phyloP scores from a whole-genome alignment of 1,284 basidiomycete species.

The Papiliotrema laurentii region DNA sequence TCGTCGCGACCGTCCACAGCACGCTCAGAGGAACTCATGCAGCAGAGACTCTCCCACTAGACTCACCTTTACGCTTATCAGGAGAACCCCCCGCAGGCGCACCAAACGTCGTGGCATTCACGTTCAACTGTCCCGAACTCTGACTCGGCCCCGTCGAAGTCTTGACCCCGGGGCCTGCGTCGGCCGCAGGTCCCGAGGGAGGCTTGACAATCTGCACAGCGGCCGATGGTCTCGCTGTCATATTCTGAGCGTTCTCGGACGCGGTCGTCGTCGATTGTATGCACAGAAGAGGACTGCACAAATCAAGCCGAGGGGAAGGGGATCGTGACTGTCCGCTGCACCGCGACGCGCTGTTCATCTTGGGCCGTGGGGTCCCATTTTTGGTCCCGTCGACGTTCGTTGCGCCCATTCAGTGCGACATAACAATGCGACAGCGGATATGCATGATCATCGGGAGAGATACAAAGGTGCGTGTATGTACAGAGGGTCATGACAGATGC shows the following conservation, averaged over 20 bases:
- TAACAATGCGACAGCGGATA: too few species aligned
- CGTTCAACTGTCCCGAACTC: neutral
- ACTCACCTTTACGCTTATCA: slow-evolving; percentile 1
- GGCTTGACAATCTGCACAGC: slow-evolving; percentile 1
- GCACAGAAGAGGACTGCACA: neutral
- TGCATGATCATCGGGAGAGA: too few species aligned
- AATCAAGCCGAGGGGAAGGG: too few species aligned
- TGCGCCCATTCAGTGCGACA: neutral
- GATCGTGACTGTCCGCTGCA: too few species aligned
- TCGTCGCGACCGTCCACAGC: slow-evolving; percentile 2
- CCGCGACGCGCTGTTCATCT: neutral
- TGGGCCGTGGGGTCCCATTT: neutral
- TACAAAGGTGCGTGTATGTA: too few species aligned
- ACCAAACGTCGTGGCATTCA: neutral
- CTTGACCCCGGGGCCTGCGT: neutral
- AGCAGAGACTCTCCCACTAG: neutral
- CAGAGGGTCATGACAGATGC: too few species aligned
- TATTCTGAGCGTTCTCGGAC: neutral
- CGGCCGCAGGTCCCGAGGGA: neutral
- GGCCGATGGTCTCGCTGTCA: neutral
- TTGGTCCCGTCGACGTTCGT: neutral
- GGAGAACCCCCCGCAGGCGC: neutral
- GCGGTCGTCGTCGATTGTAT: too few species aligned
- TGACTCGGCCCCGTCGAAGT: neutral
- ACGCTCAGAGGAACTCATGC: neutral